Evolutionary conservation across 2,329 filamentous ascomycete species (phyloP), one percentile per base, ranked within the genome.

Genomic region (Fulvia fulva): DNA sequence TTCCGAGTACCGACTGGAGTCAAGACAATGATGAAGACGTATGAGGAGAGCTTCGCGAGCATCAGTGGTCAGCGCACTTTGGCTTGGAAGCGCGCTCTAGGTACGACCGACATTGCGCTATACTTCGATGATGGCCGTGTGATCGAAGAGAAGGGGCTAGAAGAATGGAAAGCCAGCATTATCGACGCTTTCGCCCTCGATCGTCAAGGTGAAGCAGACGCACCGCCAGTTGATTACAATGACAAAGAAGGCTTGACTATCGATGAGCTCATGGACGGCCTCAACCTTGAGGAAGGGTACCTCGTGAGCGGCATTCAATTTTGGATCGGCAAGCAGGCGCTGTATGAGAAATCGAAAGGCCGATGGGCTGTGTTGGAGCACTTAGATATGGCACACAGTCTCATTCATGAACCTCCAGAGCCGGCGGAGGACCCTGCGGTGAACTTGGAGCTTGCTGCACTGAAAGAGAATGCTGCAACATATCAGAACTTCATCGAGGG

Each of bases 401-500:
- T 62, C 12, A 67, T 73, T 3, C 76, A 76, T 30, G 70, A 72
- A 1, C 73, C 72, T 0, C 72, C 71, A 2, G 69, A 73, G 52
- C n/a, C n/a, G 16, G 25, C 16, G 16, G 73, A 73, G 46, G 79
- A 77, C 22, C 78, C 78, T 23, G 81, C 78, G 5, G 81, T 76
- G 65, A 74, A 77, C 55, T 74, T 78, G 5, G 77, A 80, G 57
- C 78, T 83, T 43, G 83, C 82, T 14, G 78, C 89, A 30, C 82
- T 88, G 22, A 81, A 84, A 63, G 87, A 90, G 71, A 85, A 86
- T 68, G 85, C 84, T 73, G 79, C 81, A 45, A 82, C 96, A 41
- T 96, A 97, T 74, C 91, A 89, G 84, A 88, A 92, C 68, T 97
- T 96, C 72, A 91, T 99, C 58, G 80, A 91, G 57, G 91, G 90